phyloP scores from a whole-genome alignment of 1,284 basidiomycete genomes.

The Tilletia caries region DNA sequence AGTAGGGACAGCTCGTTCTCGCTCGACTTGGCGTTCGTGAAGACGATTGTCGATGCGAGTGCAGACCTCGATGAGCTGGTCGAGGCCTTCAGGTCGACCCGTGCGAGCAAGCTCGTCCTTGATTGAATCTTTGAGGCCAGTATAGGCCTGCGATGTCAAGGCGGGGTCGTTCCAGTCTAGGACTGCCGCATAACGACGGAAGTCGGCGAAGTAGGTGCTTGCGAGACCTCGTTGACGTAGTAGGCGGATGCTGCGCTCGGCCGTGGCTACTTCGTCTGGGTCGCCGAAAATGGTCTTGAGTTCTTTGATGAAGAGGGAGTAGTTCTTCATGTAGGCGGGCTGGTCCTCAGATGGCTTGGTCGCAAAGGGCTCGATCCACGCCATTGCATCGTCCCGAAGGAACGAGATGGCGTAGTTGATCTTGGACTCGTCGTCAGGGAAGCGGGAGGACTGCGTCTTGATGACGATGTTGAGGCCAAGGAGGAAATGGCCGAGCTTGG shows the following conservation, averaged over 20 bases:
- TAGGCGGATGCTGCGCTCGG: background rate
- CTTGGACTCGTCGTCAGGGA: background rate
- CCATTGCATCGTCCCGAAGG: constrained; percentile 4
- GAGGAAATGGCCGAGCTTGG: constrained; percentile 1
- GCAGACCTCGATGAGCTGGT: background rate
- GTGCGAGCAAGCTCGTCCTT: constrained; percentile 10
- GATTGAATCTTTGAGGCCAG: constrained; percentile 1
- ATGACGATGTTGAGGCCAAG: constrained; percentile 1
- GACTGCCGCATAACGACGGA: background rate
- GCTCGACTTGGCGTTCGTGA: background rate
- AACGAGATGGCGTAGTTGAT: constrained; percentile 7
- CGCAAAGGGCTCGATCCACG: constrained; percentile 4
- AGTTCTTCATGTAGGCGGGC: background rate
- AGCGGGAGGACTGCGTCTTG: background rate
- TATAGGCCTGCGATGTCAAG: background rate
- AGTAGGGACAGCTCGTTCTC: background rate
- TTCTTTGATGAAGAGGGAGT: background rate
- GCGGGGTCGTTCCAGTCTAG: constrained; percentile 3
- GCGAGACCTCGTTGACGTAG: background rate
- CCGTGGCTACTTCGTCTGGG: background rate
- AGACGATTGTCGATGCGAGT: constrained; percentile 13
- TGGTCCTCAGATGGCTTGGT: background rate
- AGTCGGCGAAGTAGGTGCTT: constrained; percentile 9
- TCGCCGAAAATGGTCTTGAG: constrained; percentile 3
- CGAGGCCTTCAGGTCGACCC: background rate